Evolutionary conservation across 331 rosid species (phyloP), one percentile per base, ranked within the genome.

Genomic region (Spiraea crenata): DNA sequence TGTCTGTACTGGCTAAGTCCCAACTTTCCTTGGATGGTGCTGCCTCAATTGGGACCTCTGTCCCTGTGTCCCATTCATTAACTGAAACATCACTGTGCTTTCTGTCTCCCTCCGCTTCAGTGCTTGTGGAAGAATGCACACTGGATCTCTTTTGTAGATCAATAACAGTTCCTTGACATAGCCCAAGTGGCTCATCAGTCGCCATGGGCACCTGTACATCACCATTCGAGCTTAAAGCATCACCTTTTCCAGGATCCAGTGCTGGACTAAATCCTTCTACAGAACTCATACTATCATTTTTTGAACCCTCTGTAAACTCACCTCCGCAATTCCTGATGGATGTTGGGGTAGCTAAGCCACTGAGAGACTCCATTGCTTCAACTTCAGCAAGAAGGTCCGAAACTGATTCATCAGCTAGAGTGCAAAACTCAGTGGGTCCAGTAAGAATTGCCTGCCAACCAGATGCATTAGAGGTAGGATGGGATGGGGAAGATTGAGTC

Each of bases 331-430:
- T 85, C 84, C 83, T 84, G 60, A 80, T 85, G 31, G 93, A 84
- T 20, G 89, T 84, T 60, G 97, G 74, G 79, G 90, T 89, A 75
- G 93, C 92, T 88, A 95, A 77, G 67, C 90, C 89, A 64, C 85
- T 86, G 46, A 89, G 86, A 66, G 96, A 80, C 77, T 88, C 99
- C 99, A 95, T 91, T 37, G 98, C 98, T 79, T 95, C 98, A 35
- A 91, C 97, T 82, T 95, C 99, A 14, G 99, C 99, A 84, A 95
- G 80, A 73, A 95, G 86, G 82, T 95, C 99, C 38, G 99, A 95
- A 72, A 95, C 96, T 48, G 99, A 89, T 70, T 91, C 96, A 68
- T 86, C 96, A 68, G 58, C 72, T 62, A 86, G 76, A 72, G 92
- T 79, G 76, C 74, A 74, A 63, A 93, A 93, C 56, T 89, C 99